A percentile compares a stretch with the other conserved stretches of the same genome.
These are phyloP conservation scores for Phytophthora constricta DNA, from an alignment of 352 stramenopile species.

Conservation along the genomic window DNA sequence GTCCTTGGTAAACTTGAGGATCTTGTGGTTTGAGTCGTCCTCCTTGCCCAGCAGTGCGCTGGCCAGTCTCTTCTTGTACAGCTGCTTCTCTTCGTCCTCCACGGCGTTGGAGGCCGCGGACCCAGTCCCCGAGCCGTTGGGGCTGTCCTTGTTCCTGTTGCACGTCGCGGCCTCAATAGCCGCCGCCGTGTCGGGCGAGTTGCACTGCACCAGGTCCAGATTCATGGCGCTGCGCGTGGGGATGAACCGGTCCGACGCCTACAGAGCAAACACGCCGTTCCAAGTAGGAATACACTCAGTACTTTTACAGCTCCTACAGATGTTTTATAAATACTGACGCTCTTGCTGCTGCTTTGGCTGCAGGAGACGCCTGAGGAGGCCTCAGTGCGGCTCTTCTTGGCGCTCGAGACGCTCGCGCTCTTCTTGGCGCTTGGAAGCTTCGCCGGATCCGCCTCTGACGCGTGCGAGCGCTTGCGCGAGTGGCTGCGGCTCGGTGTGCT, in stretches of 20 bases:
- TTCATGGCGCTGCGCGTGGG: constrained; percentile 89
- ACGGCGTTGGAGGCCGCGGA: constrained; percentile 20
- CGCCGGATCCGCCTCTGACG: constrained; percentile 25
- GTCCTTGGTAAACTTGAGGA: constrained; percentile 98
- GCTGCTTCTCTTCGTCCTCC: constrained; percentile 78
- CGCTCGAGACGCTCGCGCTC: constrained; percentile 27
- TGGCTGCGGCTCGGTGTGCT: constrained; percentile 18
- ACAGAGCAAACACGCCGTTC: constrained; percentile 8
- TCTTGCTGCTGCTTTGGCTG: constrained; percentile 33
- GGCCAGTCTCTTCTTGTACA: constrained; percentile 85
- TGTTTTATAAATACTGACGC: too few species aligned
- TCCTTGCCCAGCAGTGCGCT: constrained; percentile 82
- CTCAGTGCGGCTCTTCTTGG: constrained; percentile 45
- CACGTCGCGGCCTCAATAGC: constrained; percentile 46
- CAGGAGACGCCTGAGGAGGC: constrained; percentile 13
- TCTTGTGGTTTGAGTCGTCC: constrained; percentile 89
- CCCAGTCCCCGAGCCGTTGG: constrained; percentile 17
- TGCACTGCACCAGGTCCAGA: constrained; percentile 79
- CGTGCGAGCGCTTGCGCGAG: constrained; percentile 38
- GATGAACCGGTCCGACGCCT: constrained; percentile 83
- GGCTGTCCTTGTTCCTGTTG: constrained; percentile 34
- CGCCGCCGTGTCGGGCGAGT: constrained; percentile 60
- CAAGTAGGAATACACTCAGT: too few species aligned
- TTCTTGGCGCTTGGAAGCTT: constrained; percentile 28
- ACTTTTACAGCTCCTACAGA: too few species aligned